Evolutionary conservation across 768 basidiomycete genomes (phyloP).

Genomic region (Ephemerocybe angulata): DNA sequence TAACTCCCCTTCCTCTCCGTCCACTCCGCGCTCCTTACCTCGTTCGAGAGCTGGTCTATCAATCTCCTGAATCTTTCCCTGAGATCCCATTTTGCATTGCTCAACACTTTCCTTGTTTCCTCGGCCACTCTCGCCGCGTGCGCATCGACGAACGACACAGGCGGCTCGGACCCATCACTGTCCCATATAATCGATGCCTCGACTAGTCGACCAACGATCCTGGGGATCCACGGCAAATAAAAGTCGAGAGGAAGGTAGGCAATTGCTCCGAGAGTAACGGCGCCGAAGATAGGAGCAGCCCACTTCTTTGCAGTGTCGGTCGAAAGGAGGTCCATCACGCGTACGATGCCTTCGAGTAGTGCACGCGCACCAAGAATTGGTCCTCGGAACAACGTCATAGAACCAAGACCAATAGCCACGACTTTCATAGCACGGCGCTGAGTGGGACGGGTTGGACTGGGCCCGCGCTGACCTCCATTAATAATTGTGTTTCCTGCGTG

Average conservation of each 20-base stretch:
- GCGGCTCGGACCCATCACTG: slow-evolving; percentile 43
- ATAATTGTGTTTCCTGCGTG: slow-evolving; percentile 51
- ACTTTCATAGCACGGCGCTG: slow-evolving; percentile 69
- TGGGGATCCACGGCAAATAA: slow-evolving; percentile 83
- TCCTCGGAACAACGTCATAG: slow-evolving; percentile 85
- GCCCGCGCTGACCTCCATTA: slow-evolving; percentile 73
- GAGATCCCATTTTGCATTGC: slow-evolving; percentile 88
- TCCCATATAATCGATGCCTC: slow-evolving; percentile 54
- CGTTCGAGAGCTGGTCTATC: slow-evolving; percentile 76
- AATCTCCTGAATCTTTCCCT: slow-evolving; percentile 75
- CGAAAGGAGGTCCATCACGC: slow-evolving; percentile 72
- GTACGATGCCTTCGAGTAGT: slow-evolving; percentile 74
- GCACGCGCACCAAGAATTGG: slow-evolving; percentile 73
- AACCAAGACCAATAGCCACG: slow-evolving; percentile 76
- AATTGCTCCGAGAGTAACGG: slow-evolving; percentile 64
- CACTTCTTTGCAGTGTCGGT: slow-evolving; percentile 81
- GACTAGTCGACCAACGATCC: slow-evolving; percentile 84
- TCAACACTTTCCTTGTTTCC: slow-evolving; percentile 91
- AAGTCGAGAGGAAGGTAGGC: slow-evolving; percentile 85
- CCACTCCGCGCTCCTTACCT: slow-evolving; percentile 76
- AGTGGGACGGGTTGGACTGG: slow-evolving; percentile 80
- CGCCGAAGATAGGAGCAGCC: slow-evolving; percentile 83
- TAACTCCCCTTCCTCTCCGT: slow-evolving; percentile 65
- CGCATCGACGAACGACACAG: slow-evolving; percentile 58
- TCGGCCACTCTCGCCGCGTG: slow-evolving; percentile 69